Evolutionary conservation across 2,329 filamentous ascomycete genomes (phyloP), one percentile per base, ranked within the genome.

Genomic region (Hymenoscyphus albidus): DNA sequence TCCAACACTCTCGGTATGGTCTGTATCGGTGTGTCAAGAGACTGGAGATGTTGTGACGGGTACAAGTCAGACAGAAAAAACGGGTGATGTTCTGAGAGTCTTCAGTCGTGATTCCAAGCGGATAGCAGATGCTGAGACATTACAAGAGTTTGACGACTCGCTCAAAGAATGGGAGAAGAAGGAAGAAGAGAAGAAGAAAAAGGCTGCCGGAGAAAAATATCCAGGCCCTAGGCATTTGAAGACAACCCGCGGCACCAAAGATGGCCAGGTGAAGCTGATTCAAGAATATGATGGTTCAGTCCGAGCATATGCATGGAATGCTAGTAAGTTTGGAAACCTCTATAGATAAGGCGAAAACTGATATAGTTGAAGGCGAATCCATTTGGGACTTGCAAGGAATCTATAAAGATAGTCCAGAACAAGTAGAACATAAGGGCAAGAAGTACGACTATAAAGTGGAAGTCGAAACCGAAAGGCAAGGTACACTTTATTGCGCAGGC

Each of bases 1-100:
- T 73, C 95, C 95, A 12, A 95, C 95, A 10, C 96, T 98, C 63
- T 98, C 94, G 0, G 93, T 99, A 5, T 99, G 95, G 95, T 83
- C 87, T 14, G 92, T 99, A 18, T 91, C 93, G n/a, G 90, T 86
- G 12, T 95, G 91, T 73, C 74, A 83, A 0, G 87, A 92, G 67
- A 96, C 86, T 58, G 94, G 95, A 27, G 96, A 99, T 72, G 94
- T 99, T 66, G 92, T 92, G n/a, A 91, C 91, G 2, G 95, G 94
- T 39, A 89, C 94, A 35, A 51, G 44, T 35, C 35, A 7, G 35
- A 10, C 35, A 4, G 35, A 35, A 2, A 35, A 35, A 35, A 99
- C 94, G 76, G 95, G 99, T 74, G 88, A 91, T 63, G 80, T 94
- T 56, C 88, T 93, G 9, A 88, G 95, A 55, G 81, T 98, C 64